A percentile compares a stretch with the other conserved stretches of the same genome.
Evolutionary conservation across 352 stramenopile genomes (phyloP).

Genomic region (Pythium folliculosum): DNA sequence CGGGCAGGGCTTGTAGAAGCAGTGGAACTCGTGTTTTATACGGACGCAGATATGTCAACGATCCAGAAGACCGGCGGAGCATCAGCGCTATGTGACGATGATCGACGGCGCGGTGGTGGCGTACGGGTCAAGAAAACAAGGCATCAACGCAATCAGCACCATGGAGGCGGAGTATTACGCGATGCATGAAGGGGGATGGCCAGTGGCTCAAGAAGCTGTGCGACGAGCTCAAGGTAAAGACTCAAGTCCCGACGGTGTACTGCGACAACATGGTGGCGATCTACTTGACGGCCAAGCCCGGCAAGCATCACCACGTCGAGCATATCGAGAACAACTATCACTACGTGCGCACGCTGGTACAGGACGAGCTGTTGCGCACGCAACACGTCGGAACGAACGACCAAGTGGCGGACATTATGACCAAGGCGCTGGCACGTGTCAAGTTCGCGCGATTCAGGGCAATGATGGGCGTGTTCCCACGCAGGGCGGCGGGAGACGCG

Average conservation of each 20-base stretch:
- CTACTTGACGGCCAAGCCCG: constrained; percentile 25
- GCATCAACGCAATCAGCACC: constrained; percentile 30
- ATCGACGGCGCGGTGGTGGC: constrained; percentile 28
- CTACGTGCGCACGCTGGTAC: constrained; percentile 12
- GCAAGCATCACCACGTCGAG: constrained; percentile 30
- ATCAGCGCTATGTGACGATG: constrained; percentile 29
- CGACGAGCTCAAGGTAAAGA: constrained; percentile 20
- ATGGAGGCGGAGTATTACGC: constrained; percentile 34
- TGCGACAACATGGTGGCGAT: constrained; percentile 30
- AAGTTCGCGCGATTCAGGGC: constrained; percentile 29
- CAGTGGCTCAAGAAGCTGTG: constrained; percentile 25
- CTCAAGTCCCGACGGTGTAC: constrained; percentile 2
- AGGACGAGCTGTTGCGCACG: constrained; percentile 4
- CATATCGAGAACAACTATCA: constrained; percentile 37
- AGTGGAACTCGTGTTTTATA: constrained; percentile 12
- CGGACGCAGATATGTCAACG: constrained; percentile 35
- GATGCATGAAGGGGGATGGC: constrained; percentile 31
- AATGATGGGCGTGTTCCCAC: constrained; percentile 16
- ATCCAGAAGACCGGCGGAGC: constrained; percentile 20
- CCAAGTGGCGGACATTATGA: constrained; percentile 31
- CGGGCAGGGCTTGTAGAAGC: not conserved
- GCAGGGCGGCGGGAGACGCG: too few species aligned
- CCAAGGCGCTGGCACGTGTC: constrained; percentile 22
- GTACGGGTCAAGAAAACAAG: constrained; percentile 34
- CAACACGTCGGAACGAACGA: constrained; percentile 23